Evolutionary conservation across 495 filamentous ascomycete genomes (phyloP).

Genomic region (Penicillium nucicola): DNA sequence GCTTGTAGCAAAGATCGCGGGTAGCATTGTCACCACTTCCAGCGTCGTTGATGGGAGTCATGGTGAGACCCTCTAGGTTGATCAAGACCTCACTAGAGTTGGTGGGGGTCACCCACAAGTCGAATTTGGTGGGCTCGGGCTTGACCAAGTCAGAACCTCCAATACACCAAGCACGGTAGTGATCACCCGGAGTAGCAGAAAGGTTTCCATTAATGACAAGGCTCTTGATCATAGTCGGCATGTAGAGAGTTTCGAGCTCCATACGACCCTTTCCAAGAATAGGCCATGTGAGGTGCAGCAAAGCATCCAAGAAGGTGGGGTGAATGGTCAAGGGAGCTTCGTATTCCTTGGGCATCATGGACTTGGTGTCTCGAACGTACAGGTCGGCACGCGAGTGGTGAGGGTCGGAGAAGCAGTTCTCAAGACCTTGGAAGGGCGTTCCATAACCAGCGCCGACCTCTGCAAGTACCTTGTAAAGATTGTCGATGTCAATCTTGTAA

Average conservation of each 20-base stretch:
- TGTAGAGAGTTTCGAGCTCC: slow-evolving; percentile 36
- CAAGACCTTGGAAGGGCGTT: slow-evolving; percentile 17
- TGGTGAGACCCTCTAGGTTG: slow-evolving; percentile 26
- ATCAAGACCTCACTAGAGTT: slow-evolving; percentile 23
- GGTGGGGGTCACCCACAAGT: slow-evolving; percentile 26
- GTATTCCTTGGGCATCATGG: slow-evolving; percentile 24
- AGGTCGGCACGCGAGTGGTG: slow-evolving; percentile 20
- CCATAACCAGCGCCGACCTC: slow-evolving; percentile 26
- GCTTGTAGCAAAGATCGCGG: slow-evolving; percentile 34
- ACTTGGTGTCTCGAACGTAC: slow-evolving; percentile 22
- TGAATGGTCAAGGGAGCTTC: slow-evolving; percentile 25
- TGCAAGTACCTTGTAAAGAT: slow-evolving; percentile 22
- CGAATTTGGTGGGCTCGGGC: slow-evolving; percentile 31
- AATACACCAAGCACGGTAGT: slow-evolving; percentile 29
- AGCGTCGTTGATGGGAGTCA: slow-evolving; percentile 31
- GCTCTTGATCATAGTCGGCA: slow-evolving; percentile 40
- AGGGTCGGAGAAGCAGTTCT: slow-evolving; percentile 21
- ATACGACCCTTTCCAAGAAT: slow-evolving; percentile 41
- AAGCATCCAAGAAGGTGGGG: slow-evolving; percentile 25
- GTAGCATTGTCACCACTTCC: slow-evolving; percentile 5
- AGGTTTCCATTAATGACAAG: slow-evolving; percentile 22
- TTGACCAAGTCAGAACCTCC: slow-evolving; percentile 19
- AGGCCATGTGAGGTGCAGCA: slow-evolving; percentile 33
- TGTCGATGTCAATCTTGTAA: slow-evolving; percentile 15
- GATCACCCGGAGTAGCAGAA: slow-evolving; percentile 21